Evolutionary conservation across 108 stramenopile genomes (phyloP).

Genomic region (Nannochloropsis gaditana): DNA sequence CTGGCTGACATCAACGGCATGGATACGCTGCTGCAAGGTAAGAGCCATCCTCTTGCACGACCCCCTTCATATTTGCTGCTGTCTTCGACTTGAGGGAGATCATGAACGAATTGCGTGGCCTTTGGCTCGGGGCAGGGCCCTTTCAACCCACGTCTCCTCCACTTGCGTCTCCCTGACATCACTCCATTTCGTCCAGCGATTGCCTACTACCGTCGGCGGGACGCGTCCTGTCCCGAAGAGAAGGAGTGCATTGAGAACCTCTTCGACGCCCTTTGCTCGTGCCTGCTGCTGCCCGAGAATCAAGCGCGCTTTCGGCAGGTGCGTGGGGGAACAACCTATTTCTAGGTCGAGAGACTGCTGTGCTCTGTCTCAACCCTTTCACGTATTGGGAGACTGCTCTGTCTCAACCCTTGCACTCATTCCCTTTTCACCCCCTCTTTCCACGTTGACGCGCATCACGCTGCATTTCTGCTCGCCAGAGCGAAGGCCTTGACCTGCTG

Average conservation of each 20-base stretch:
- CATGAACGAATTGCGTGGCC: no score
- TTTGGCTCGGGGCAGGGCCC: no score
- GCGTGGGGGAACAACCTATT: neutral
- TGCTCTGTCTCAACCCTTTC: no score
- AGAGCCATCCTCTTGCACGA: neutral
- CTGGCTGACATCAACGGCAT: slow-evolving; percentile 41
- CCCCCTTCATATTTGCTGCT: neutral
- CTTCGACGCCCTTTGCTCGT: slow-evolving; percentile 44
- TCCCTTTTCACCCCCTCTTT: no score
- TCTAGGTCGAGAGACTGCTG: neutral
- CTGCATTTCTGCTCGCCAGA: neutral
- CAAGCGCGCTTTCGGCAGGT: slow-evolving; percentile 41
- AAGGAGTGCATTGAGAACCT: slow-evolving; percentile 57
- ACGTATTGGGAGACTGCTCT: no score
- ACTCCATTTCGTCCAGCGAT: neutral
- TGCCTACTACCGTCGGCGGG: slow-evolving; percentile 49
- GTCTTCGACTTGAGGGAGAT: neutral
- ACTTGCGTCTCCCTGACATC: no score
- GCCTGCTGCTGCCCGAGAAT: slow-evolving; percentile 44
- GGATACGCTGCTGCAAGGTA: slow-evolving; percentile 47
- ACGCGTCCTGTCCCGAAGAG: slow-evolving; percentile 48
- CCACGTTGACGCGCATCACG: no score
- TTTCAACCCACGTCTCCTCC: no score
- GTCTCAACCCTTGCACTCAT: no score
- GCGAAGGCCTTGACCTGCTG: slow-evolving; percentile 57